phyloP scores from a whole-genome alignment of 2,329 filamentous ascomycete species.

The Fusarium bulbicola region DNA sequence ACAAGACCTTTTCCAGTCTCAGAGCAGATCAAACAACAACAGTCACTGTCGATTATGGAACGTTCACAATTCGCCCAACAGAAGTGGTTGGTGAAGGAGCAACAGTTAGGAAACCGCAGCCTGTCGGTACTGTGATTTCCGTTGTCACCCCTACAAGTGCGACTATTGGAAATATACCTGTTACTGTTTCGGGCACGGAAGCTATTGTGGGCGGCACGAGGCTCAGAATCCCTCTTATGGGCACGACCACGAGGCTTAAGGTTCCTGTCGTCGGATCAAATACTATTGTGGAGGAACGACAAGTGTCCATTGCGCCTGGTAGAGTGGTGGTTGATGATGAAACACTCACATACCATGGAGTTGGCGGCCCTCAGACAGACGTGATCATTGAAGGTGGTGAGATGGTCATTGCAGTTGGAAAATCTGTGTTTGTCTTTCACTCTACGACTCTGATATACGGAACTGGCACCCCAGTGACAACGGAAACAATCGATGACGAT shows the following conservation, averaged over 20 bases:
- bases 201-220: slow-evolving; percentile 54
- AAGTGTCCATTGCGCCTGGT: slow-evolving; percentile 48
- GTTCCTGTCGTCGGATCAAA: slow-evolving; percentile 50
- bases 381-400: slow-evolving; percentile 59
- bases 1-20: slow-evolving; percentile 54
- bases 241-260: slow-evolving; percentile 49
- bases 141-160: slow-evolving; percentile 50
- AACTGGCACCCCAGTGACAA: slow-evolving; percentile 43
- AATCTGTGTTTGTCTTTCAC: slow-evolving; percentile 52
- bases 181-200: slow-evolving; percentile 53
- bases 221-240: slow-evolving; percentile 52
- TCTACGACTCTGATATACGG: slow-evolving; percentile 59
- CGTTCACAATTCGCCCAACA: slow-evolving; percentile 60
- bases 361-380: slow-evolving; percentile 50
- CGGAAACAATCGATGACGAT: slow-evolving; percentile 58
- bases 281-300: slow-evolving; percentile 46
- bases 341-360: slow-evolving; percentile 49
- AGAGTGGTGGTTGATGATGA: slow-evolving; percentile 49
- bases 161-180: slow-evolving; percentile 50
- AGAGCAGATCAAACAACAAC: slow-evolving; percentile 51
- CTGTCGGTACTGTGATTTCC: slow-evolving; percentile 43
- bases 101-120: slow-evolving; percentile 54
- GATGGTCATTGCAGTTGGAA: slow-evolving; percentile 55
- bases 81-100: slow-evolving; percentile 56
- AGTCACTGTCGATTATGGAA: slow-evolving; percentile 52